These are phyloP conservation scores for Oryza rufipogon DNA, from an alignment of 176 grass and related monocot genomes.

Conservation along the genomic window DNA sequence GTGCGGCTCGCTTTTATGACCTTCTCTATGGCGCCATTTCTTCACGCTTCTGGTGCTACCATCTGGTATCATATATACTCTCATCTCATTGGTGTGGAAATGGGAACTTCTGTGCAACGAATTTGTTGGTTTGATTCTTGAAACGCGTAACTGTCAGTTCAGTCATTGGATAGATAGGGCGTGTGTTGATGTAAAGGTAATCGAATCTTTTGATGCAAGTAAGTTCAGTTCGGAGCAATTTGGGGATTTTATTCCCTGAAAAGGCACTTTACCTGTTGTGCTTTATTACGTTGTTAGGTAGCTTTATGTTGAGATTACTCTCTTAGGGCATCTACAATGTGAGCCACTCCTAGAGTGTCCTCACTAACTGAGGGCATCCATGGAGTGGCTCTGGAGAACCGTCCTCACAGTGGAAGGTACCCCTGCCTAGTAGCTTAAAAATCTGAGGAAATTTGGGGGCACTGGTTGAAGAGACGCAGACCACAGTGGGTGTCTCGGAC, in stretches of 20 bases:
- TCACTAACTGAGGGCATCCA: no score
- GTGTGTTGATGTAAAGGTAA: background rate
- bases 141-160: background rate
- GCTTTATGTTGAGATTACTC: background rate
- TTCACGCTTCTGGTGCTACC: background rate
- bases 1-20: no score
- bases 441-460: no score
- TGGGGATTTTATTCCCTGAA: background rate
- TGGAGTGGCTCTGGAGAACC: no score
- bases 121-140: background rate
- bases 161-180: background rate
- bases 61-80: background rate
- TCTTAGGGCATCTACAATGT: no score
- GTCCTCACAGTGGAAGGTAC: no score
- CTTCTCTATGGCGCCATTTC: background rate
- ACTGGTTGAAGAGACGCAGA: no score
- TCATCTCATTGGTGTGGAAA: background rate
- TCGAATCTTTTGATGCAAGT: background rate
- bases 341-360: no score
- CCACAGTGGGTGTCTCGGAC: no score
- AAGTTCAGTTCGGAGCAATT: background rate
- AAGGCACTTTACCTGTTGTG: background rate
- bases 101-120: background rate
- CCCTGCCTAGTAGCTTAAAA: no score
- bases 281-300: background rate